Conservation (phyloP, 805 yeast genomes). For the Saccharomycopsis fibuligera region DNA sequence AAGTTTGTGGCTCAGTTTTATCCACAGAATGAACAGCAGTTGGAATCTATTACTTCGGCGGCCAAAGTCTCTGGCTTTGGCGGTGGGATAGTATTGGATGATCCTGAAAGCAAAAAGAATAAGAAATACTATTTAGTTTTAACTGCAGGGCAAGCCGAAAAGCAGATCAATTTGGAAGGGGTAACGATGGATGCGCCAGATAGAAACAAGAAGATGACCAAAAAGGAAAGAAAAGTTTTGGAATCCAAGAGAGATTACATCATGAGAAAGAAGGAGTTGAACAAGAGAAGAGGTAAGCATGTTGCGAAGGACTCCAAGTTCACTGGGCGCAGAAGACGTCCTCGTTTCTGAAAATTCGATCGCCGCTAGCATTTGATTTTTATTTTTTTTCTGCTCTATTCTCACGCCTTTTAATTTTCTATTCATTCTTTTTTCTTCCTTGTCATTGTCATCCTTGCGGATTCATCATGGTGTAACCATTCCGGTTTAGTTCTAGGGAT, state of each 20-base stretch:
- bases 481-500: too few species aligned
- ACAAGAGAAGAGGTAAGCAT: conserved; percentile 82
- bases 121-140: conserved; percentile 86
- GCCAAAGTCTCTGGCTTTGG: conserved; percentile 95
- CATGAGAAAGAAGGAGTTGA: conserved; percentile 84
- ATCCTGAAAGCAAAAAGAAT: conserved; percentile 86
- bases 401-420: too few species aligned
- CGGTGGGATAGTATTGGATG: conserved; percentile 92
- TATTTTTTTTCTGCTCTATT: too few species aligned
- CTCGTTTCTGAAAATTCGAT: conserved; percentile 27
- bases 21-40: conserved; percentile 85
- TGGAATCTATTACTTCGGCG: conserved; percentile 66
- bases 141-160: conserved; percentile 77
- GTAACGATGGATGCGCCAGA: conserved; percentile 71
- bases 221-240: conserved; percentile 37
- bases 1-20: conserved; percentile 96
- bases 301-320: conserved; percentile 89
- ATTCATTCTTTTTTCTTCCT: too few species aligned
- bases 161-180: conserved; percentile 69
- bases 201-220: conserved; percentile 35
- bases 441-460: too few species aligned
- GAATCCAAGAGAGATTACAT: conserved; percentile 81
- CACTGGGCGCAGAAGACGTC: conserved; percentile 78
- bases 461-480: too few species aligned
- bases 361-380: too few species aligned